These are phyloP conservation scores for Dalbergia cochinchinensis DNA, from an alignment of 306 rosid species.

Conservation along the genomic window DNA sequence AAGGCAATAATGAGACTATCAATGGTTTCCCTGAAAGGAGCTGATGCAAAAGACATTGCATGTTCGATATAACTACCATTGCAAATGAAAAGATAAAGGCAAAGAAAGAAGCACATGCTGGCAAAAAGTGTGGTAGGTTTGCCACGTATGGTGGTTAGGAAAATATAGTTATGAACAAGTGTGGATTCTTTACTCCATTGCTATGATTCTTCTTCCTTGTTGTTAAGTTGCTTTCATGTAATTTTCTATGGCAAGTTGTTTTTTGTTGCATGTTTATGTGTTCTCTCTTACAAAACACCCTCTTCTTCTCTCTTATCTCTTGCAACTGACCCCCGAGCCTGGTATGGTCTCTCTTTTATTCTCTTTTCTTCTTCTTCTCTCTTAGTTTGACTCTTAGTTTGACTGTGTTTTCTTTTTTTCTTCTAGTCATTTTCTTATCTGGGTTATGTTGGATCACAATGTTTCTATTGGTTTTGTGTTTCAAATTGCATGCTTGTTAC, in stretches of 20 bases:
- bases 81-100: constrained; percentile 89
- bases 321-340: no score
- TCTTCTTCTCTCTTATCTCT: no score
- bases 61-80: constrained; percentile 84
- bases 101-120: constrained; percentile 90
- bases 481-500: no score
- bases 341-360: no score
- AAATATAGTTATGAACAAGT: constrained; percentile 8
- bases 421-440: no score
- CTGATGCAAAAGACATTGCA: constrained; percentile 96
- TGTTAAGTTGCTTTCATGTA: neutral
- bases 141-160: neutral
- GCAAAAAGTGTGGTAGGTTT: constrained; percentile 62
- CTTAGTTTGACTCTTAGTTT: no score
- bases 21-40: constrained; percentile 79
- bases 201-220: constrained; percentile 7
- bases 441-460: no score
- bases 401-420: no score
- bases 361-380: no score
- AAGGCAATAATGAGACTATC: constrained; percentile 88
- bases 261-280: neutral
- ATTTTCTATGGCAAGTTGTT: neutral
- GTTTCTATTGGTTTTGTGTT: no score
- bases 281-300: neutral
- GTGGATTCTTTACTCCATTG: neutral